Percentiles rank a stretch among this genome's conserved stretches.
Evolutionary conservation across 1,284 basidiomycete genomes (phyloP).

Genomic region (Rhodotorula sp.): DNA sequence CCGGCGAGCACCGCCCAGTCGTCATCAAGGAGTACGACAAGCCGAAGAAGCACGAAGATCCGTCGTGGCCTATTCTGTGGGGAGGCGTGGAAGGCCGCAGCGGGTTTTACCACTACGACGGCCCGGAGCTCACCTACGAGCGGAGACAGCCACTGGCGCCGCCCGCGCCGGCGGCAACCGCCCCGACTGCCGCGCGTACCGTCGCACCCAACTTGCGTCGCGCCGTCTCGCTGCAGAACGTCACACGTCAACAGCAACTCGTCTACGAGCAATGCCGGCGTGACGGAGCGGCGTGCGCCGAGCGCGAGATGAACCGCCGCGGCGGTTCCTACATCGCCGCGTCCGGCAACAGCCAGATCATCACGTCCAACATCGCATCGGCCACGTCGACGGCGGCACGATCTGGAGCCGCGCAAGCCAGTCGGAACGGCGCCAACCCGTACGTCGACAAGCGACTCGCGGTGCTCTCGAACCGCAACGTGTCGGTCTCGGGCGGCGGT

Average conservation of each 20-base stretch:
- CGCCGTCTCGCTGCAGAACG: slow-evolving; percentile 29
- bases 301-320: slow-evolving; percentile 1
- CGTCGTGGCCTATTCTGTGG: slow-evolving; percentile 57
- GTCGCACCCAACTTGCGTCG: slow-evolving; percentile 32
- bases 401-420: slow-evolving; percentile 38
- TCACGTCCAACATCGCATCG: slow-evolving; percentile 83
- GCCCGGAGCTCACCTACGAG: slow-evolving; percentile 30
- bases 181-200: slow-evolving; percentile 8
- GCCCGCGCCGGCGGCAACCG: neutral
- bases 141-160: slow-evolving; percentile 5
- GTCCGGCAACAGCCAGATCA: slow-evolving; percentile 88
- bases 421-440: slow-evolving; percentile 23
- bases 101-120: slow-evolving; percentile 48
- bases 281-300: neutral
- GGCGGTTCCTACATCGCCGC: slow-evolving; percentile 66
- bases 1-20: slow-evolving; percentile 63
- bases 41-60: slow-evolving; percentile 47
- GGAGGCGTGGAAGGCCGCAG: slow-evolving; percentile 50
- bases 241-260: slow-evolving; percentile 1
- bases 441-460: slow-evolving; percentile 44
- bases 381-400: slow-evolving; percentile 64
- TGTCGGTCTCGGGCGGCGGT: slow-evolving; percentile 41
- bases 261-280: neutral
- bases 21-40: slow-evolving; percentile 56
- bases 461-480: slow-evolving; percentile 39